Evolutionary conservation across 2,329 filamentous ascomycete genomes (phyloP).

Genomic region (Stagonosporopsis cucurbitacearum): DNA sequence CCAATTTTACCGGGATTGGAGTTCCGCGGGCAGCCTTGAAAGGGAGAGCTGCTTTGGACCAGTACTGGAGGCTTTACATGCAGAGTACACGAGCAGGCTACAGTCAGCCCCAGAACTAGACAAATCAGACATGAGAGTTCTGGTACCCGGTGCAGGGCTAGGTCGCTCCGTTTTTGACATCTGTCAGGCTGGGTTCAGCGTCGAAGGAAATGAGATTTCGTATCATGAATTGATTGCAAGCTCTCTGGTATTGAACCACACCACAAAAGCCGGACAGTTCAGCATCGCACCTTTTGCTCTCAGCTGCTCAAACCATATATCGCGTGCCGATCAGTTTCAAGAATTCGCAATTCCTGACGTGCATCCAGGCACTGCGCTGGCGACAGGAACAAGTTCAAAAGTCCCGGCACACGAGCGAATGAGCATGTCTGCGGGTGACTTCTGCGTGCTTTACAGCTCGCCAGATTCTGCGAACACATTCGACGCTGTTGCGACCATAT

Average conservation of each 20-base stretch:
- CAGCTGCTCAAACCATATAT: conserved; percentile 84
- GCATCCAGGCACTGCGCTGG: conserved; percentile 49
- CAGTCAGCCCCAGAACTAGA: conserved; percentile 24
- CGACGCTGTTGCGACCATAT: conserved; percentile 86
- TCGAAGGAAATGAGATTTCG: conserved; percentile 92
- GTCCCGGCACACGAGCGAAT: conserved; percentile 67
- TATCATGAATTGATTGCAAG: conserved; percentile 95
- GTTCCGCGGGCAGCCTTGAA: conserved; percentile 75
- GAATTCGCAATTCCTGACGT: conserved; percentile 80
- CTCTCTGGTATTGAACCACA: conserved; percentile 75
- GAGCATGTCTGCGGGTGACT: conserved; percentile 94
- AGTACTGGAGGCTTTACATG: conserved; percentile 69
- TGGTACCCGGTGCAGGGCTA: conserved; percentile 89
- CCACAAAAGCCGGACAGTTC: conserved; percentile 66
- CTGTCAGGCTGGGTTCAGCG: conserved; percentile 71
- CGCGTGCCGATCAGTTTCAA: conserved; percentile 75
- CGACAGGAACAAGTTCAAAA: conserved; percentile 24
- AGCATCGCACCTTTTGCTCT: conserved; percentile 85
- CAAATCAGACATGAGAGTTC: conserved; percentile 63
- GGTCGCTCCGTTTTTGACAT: conserved; percentile 90
- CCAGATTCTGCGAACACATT: conserved; percentile 67
- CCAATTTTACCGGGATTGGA: conserved; percentile 97
- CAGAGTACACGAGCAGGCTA: conserved; percentile 47
- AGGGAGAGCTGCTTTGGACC: conserved; percentile 78
- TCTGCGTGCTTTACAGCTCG: conserved; percentile 81